These are phyloP conservation scores for Colletotrichum gigasporum DNA, from an alignment of 2,329 filamentous ascomycete genomes.

Conservation along the genomic window DNA sequence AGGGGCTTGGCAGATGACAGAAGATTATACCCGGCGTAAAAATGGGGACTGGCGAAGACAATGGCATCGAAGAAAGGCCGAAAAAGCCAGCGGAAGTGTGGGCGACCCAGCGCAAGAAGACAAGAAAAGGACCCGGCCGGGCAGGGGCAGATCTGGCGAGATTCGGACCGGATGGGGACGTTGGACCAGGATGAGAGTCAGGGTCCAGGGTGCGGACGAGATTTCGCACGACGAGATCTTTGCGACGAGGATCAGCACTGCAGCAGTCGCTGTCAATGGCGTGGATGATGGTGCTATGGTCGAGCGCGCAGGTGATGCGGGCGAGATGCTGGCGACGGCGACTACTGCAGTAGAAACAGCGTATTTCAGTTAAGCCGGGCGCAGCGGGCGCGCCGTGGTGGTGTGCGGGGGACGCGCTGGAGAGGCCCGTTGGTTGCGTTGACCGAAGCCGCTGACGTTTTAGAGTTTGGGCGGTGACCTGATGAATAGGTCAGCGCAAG, in stretches of 20 bases:
- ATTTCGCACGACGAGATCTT: not conserved
- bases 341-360: not conserved
- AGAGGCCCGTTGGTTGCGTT: too few relatives aligned
- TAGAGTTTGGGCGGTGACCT: not conserved
- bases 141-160: not conserved
- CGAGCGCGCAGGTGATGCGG: not conserved
- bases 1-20: not conserved
- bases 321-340: not conserved
- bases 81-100: slow-evolving; percentile 21
- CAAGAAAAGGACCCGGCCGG: not conserved
- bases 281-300: too few relatives aligned
- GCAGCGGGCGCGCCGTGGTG: not conserved
- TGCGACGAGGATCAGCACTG: not conserved
- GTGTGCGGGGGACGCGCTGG: not conserved
- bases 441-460: not conserved
- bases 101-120: not conserved
- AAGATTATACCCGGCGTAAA: too few relatives aligned
- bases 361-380: not conserved
- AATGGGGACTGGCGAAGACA: not conserved
- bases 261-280: not conserved
- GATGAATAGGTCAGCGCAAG: too few relatives aligned
- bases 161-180: slow-evolving; percentile 1
- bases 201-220: not conserved
- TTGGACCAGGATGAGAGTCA: slow-evolving; percentile 22
- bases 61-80: slow-evolving; percentile 24